Percentiles rank a stretch among this genome's conserved stretches.
Evolutionary conservation across 1,284 basidiomycete species (phyloP).

Genomic region (Porogramme epimiltina): DNA sequence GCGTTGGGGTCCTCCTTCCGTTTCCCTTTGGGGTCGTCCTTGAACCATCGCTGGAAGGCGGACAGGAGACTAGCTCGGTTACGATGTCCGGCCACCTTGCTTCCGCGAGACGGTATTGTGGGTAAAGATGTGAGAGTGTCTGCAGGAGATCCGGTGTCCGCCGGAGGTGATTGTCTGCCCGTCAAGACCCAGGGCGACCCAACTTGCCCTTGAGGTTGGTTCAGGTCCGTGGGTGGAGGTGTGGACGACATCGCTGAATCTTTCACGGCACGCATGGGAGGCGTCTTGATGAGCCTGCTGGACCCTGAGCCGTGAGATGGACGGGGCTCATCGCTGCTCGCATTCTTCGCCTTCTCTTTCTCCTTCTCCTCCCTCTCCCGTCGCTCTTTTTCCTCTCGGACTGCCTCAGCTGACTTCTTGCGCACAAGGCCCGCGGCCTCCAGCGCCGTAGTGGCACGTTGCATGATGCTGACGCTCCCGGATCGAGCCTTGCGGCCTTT

Average conservation of each 20-base stretch:
- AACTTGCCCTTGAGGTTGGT: constrained; percentile 40
- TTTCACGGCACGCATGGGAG: constrained; percentile 58
- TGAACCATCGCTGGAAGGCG: constrained; percentile 78
- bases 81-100: constrained; percentile 39
- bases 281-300: constrained; percentile 68
- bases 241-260: constrained; percentile 49
- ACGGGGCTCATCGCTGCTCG: constrained; percentile 58
- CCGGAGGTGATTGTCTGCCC: constrained; percentile 43
- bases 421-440: constrained; percentile 79
- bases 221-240: constrained; percentile 46
- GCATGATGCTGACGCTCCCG: constrained; percentile 91
- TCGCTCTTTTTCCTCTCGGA: constrained; percentile 37
- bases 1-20: constrained; percentile 32
- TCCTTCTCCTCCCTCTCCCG: constrained; percentile 55
- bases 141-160: constrained; percentile 55
- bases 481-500: constrained; percentile 70
- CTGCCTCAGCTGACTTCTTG: constrained; percentile 77
- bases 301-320: constrained; percentile 62
- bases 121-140: constrained; percentile 57
- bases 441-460: constrained; percentile 87
- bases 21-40: constrained; percentile 79
- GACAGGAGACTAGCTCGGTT: constrained; percentile 72
- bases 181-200: constrained; percentile 76
- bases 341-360: constrained; percentile 42
- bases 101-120: constrained; percentile 42